These are phyloP conservation scores for Cavenderia fasciculata DNA, from an alignment of 78 protist species.

Conservation along the genomic window DNA sequence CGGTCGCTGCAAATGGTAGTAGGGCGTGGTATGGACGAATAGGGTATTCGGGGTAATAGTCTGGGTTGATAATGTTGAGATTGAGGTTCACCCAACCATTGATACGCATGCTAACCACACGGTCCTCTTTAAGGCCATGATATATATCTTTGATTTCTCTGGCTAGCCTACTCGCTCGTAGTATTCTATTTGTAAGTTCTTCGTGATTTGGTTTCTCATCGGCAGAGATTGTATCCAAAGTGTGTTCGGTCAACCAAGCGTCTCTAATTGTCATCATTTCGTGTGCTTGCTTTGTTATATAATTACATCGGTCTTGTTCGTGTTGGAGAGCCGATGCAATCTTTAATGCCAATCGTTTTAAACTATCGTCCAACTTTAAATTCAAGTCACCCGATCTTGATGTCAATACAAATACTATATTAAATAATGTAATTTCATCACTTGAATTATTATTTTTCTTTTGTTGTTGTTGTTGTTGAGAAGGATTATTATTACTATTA, in stretches of 20 bases:
- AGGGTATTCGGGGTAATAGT: slow-evolving; percentile 47
- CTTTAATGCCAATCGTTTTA: slow-evolving; percentile 51
- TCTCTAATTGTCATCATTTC: slow-evolving; percentile 49
- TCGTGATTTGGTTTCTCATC: slow-evolving; percentile 47
- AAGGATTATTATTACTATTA: background rate
- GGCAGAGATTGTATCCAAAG: background rate
- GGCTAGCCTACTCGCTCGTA: slow-evolving; percentile 19
- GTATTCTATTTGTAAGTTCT: slow-evolving; percentile 35
- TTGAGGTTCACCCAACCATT: slow-evolving; percentile 64
- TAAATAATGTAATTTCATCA: slow-evolving; percentile 62
- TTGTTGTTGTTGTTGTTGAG: background rate
- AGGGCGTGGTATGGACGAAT: slow-evolving; percentile 81
- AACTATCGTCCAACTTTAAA: slow-evolving; percentile 16
- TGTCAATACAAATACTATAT: slow-evolving; percentile 63
- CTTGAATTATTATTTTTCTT: slow-evolving; percentile 5
- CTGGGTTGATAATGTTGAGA: slow-evolving; percentile 38
- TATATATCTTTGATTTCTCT: slow-evolving; percentile 54
- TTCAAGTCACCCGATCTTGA: slow-evolving; percentile 6
- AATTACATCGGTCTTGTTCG: slow-evolving; percentile 57
- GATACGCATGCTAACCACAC: slow-evolving; percentile 3
- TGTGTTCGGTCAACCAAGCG: slow-evolving; percentile 67
- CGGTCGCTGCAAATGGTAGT: slow-evolving; percentile 8
- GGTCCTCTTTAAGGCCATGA: slow-evolving; percentile 7
- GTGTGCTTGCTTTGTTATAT: slow-evolving; percentile 60
- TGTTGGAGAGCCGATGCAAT: slow-evolving; percentile 61